Conservation (phyloP, 306 rosid genomes). For the Begonia peltatifolia region DNA sequence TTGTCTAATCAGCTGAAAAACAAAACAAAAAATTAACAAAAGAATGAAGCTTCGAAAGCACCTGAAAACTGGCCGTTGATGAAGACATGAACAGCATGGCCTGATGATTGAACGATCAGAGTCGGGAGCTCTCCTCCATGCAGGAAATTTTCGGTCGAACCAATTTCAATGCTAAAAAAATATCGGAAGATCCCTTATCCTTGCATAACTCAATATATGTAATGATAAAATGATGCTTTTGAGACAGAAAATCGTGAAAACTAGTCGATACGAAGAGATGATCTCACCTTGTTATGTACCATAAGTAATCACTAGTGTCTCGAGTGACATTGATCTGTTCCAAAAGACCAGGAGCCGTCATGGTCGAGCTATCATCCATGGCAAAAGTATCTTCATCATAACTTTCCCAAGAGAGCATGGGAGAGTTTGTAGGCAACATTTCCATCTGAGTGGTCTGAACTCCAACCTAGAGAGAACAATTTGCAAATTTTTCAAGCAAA, state of each 20-base stretch:
- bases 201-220: too few species aligned
- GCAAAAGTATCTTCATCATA: conserved; percentile 67
- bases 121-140: conserved; percentile 77
- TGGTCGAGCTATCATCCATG: conserved; percentile 50
- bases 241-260: too few species aligned
- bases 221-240: too few species aligned
- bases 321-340: conserved; percentile 93
- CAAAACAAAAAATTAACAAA: background rate
- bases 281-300: conserved; percentile 88
- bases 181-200: background rate
- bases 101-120: conserved; percentile 79
- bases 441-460: conserved; percentile 94
- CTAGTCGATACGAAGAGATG: background rate
- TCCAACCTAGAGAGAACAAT: conserved; percentile 50
- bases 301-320: conserved; percentile 85
- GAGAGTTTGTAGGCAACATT: conserved; percentile 72
- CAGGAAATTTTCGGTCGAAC: conserved; percentile 68
- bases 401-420: conserved; percentile 73
- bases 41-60: conserved; percentile 11
- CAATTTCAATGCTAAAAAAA: conserved; percentile 54
- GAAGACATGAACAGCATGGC: conserved; percentile 91
- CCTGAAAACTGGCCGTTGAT: conserved; percentile 83
- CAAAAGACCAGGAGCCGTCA: conserved; percentile 73
- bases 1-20: background rate
- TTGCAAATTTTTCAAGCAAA: background rate